These are phyloP conservation scores for Curvularia sp. DNA, from an alignment of 2,329 filamentous ascomycete genomes.

Conservation along the genomic window DNA sequence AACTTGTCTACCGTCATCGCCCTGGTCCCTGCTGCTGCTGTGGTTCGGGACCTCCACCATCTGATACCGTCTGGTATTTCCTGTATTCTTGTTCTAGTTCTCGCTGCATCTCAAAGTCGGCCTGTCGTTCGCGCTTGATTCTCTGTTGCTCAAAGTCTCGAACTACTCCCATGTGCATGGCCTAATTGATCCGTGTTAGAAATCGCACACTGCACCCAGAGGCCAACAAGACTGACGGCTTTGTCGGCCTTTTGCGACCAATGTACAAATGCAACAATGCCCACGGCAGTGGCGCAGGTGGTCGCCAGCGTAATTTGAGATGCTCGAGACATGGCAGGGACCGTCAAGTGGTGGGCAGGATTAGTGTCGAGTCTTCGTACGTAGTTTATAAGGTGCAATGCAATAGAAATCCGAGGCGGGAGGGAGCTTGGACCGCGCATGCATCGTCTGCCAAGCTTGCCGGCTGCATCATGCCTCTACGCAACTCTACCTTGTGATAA, in stretches of 20 bases:
- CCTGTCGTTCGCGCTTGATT: conserved; percentile 85
- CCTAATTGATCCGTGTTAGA: conserved; percentile 63
- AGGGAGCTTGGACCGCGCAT: conserved; percentile 44
- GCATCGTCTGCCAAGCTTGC: conserved; percentile 33
- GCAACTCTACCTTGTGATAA: conserved; percentile 31
- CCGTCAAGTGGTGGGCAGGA: conserved; percentile 4
- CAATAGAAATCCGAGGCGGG: conserved; percentile 25
- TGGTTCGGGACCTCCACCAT: conserved; percentile 41
- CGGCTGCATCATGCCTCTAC: conserved; percentile 37
- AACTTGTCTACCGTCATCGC: conserved; percentile 6
- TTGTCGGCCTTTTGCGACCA: conserved; percentile 85
- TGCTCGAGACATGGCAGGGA: conserved; percentile 77
- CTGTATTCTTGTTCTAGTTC: conserved; percentile 87
- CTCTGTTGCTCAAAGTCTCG: conserved; percentile 95
- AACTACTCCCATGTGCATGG: conserved; percentile 94
- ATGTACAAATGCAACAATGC: conserved; percentile 86
- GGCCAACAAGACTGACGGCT: conserved; percentile 64
- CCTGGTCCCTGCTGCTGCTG: conserved; percentile 31
- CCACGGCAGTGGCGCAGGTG: conserved; percentile 77
- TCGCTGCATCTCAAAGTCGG: conserved; percentile 93
- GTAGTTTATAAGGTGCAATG: conserved; percentile 15
- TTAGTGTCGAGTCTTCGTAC: conserved; percentile 1
- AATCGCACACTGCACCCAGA: conserved; percentile 20
- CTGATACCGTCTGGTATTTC: conserved; percentile 80
- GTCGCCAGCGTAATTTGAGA: conserved; percentile 84